Base-by-base conservation (phyloP, 495 filamentous ascomycete genomes). In the Neurospora africana region DNA sequence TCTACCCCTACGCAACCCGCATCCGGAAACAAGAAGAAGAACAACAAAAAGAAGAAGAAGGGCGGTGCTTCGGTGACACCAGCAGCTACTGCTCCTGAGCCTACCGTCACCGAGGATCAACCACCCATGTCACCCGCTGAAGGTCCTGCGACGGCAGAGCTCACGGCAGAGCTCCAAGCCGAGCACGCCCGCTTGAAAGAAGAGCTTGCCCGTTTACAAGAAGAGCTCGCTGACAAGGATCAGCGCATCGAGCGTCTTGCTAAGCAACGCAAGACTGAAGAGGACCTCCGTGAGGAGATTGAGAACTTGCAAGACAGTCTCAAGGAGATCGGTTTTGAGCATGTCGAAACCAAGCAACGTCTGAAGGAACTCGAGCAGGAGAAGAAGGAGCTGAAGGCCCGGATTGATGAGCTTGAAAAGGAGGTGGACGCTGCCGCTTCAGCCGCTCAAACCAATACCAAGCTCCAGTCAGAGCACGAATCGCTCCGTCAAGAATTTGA, bases 11-110 rank as follows among this genome's bases (percentile, higher is more conserved):
- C 78, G 21, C 69, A 72, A 33, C 61, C 77, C 13, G 30, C 78
- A 0, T 74, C 76, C n/a, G 81, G 77, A 6, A 80, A 81, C 23
- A 93, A 91, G 79, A 95, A 93, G 84, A 97, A 92, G 78, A 95
- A 92, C 68, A 92, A 90, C 69, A 95, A 95, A 79, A 97, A 95
- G 85, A 97, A 95, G 86, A 97, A 93, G 85, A 89, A 88, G 44
- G 88, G 85, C 19, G 89, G 87, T 69, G 84, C 80, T 65, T 68
- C 83, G 5, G 70, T 72, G 5, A 68, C 76, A 17, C 69, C 72
- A 61, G 65, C 83, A 13, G 68, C 70, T 7, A 40, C 76, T 40
- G 67, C 70, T 10, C 3, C 71, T 0, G 79, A 79, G 40, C 39
- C 72, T 40, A 69, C 76, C 17, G 38, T 73, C 21, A 78, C 75